Conservation (phyloP, 2,329 filamentous ascomycete genomes). For the Aspergillus sp. region DNA sequence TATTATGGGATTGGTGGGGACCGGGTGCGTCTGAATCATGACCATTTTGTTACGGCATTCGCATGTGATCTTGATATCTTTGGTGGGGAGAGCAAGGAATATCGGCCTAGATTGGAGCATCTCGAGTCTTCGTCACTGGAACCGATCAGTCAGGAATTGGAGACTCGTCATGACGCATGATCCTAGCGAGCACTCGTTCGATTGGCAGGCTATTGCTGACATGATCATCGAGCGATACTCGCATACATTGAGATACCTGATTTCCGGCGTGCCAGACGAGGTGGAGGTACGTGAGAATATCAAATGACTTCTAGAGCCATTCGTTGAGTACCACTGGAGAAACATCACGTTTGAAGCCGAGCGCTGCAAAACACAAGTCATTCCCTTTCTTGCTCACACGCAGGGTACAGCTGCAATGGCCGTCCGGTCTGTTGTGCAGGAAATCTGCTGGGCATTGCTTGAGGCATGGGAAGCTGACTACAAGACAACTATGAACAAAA, state of each 20-base stretch:
- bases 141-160: conserved; percentile 37
- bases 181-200: conserved; percentile 22
- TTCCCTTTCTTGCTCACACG: conserved; percentile 1
- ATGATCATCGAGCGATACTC: conserved; percentile 55
- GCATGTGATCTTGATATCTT: conserved; percentile 34
- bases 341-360: conserved; percentile 1
- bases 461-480: conserved; percentile 10
- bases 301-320: conserved; percentile 4
- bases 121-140: conserved; percentile 19
- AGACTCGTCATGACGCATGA: conserved; percentile 22
- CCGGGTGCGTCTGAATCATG: conserved; percentile 37
- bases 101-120: conserved; percentile 29
- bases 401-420: conserved; percentile 18
- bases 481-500: conserved; percentile 3
- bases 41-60: conserved; percentile 40
- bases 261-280: conserved; percentile 1
- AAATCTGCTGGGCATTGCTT: conserved; percentile 27
- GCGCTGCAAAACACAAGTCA: conserved; percentile 4
- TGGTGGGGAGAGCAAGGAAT: conserved; percentile 19
- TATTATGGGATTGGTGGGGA: conserved; percentile 8
- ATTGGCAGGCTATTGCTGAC: conserved; percentile 62
- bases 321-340: conserved; percentile 5
- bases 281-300: background rate
- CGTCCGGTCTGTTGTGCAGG: conserved; percentile 24
- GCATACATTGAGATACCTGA: conserved; percentile 38